These are phyloP conservation scores for Lasiodiplodia citricola DNA, from an alignment of 2,329 filamentous ascomycete species.

Conservation along the genomic window DNA sequence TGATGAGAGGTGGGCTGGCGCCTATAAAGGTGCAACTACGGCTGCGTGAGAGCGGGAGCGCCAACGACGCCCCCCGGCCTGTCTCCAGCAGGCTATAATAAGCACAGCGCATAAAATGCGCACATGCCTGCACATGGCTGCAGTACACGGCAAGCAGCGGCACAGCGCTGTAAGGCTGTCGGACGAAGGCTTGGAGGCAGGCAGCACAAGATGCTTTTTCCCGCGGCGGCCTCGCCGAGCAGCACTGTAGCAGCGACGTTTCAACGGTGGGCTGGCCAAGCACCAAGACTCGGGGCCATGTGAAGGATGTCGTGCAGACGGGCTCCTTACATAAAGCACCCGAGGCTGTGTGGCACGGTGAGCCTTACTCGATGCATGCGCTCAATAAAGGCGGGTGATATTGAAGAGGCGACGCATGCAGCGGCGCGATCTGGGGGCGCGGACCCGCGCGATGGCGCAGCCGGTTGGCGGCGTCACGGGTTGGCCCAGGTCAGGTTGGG, in stretches of 20 bases:
- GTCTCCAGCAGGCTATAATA: slow-evolving; percentile 13
- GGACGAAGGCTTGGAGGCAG: background rate
- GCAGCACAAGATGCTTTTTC: slow-evolving; percentile 13
- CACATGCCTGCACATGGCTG: slow-evolving; percentile 16
- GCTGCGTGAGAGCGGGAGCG: slow-evolving; percentile 1
- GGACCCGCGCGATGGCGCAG: background rate
- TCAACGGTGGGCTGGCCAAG: slow-evolving; percentile 5
- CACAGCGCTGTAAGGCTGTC: slow-evolving; percentile 19
- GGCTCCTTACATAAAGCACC: slow-evolving; percentile 18
- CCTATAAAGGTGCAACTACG: slow-evolving; percentile 18
- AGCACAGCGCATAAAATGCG: slow-evolving; percentile 19
- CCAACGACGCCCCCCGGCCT: slow-evolving; percentile 2
- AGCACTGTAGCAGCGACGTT: slow-evolving; percentile 14
- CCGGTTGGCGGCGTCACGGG: background rate
- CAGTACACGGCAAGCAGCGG: slow-evolving; percentile 9
- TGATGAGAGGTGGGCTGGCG: background rate
- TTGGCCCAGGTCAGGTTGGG: too few relatives aligned
- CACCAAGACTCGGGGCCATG: slow-evolving; percentile 13
- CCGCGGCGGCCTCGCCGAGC: background rate
- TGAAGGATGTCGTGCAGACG: slow-evolving; percentile 22
- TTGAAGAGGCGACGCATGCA: slow-evolving; percentile 12
- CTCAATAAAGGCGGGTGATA: slow-evolving; percentile 18
- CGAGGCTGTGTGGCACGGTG: slow-evolving; percentile 14
- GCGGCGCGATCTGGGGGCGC: slow-evolving; percentile 16
- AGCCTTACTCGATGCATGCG: slow-evolving; percentile 13